Conservation (phyloP, 1,139 yeast species). For the Wickerhamomyces sp. region DNA sequence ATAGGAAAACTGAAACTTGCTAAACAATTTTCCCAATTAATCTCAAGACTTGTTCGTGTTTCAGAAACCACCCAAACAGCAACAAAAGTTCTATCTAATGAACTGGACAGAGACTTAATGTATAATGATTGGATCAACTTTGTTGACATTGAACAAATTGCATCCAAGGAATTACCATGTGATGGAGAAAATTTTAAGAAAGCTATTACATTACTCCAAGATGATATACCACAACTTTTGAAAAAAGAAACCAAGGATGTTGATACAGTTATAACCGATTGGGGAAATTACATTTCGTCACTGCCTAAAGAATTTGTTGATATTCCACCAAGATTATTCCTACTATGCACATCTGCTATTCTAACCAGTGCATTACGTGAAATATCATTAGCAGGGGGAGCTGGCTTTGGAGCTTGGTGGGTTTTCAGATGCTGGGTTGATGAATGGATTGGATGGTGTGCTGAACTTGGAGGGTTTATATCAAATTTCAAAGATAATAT, state of each 20-base stretch:
- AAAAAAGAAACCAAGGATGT: slow-evolving; percentile 14
- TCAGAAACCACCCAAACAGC: slow-evolving; percentile 59
- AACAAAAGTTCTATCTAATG: slow-evolving; percentile 43
- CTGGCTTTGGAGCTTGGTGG: slow-evolving; percentile 77
- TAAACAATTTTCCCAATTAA: slow-evolving; percentile 49
- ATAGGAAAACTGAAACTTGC: slow-evolving; percentile 53
- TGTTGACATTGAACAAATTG: slow-evolving; percentile 47
- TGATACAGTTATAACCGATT: slow-evolving; percentile 23
- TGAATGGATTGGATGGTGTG: slow-evolving; percentile 66
- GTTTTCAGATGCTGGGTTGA: slow-evolving; percentile 72
- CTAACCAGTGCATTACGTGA: slow-evolving; percentile 64
- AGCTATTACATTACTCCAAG: slow-evolving; percentile 38
- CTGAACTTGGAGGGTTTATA: slow-evolving; percentile 62
- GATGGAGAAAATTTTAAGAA: slow-evolving; percentile 28
- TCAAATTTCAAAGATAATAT: neutral
- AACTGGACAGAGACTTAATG: slow-evolving; percentile 49
- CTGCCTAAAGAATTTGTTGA: slow-evolving; percentile 45
- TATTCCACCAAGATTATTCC: slow-evolving; percentile 52
- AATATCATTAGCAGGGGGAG: slow-evolving; percentile 55
- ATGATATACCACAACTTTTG: slow-evolving; percentile 41
- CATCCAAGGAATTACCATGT: slow-evolving; percentile 56
- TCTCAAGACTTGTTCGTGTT: slow-evolving; percentile 54
- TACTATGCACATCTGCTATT: slow-evolving; percentile 50
- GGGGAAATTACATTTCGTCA: slow-evolving; percentile 38
- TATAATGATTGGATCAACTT: slow-evolving; percentile 51